phyloP scores from a whole-genome alignment of 164 flowering plant genomes.

The Nelumbo lutea region DNA sequence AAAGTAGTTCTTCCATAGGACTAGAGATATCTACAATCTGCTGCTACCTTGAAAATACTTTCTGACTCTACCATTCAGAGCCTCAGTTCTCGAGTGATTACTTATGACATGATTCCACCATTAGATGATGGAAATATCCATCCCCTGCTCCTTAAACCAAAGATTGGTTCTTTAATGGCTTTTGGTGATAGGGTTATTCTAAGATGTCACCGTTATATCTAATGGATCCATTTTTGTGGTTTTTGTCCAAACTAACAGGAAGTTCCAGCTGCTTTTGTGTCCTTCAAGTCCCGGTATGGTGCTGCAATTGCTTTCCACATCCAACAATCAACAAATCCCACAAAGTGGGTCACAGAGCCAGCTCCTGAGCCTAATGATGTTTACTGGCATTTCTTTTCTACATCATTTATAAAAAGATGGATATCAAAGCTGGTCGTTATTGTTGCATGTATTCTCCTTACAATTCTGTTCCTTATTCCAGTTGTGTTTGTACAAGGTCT shows the following conservation, averaged over 20 bases:
- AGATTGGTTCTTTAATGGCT: not conserved
- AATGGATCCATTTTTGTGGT: slow-evolving; percentile 7
- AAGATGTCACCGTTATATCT: not conserved
- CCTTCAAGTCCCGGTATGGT: slow-evolving; percentile 75
- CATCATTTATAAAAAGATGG: slow-evolving; percentile 71
- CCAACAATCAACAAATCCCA: slow-evolving; percentile 70
- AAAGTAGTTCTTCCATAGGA: too few relatives aligned
- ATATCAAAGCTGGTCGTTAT: slow-evolving; percentile 58
- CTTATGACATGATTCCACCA: too few relatives aligned
- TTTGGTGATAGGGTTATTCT: not conserved
- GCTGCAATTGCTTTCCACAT: slow-evolving; percentile 67
- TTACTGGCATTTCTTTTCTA: slow-evolving; percentile 87
- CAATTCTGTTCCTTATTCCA: slow-evolving; percentile 72
- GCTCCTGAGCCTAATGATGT: slow-evolving; percentile 93
- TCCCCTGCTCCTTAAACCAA: not conserved
- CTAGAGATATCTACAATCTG: too few relatives aligned
- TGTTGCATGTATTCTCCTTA: slow-evolving; percentile 48
- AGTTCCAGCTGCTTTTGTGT: slow-evolving; percentile 82
- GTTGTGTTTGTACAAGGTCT: slow-evolving; percentile 92
- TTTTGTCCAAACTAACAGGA: slow-evolving; percentile 42
- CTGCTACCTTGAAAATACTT: too few relatives aligned
- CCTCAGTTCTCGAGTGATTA: too few relatives aligned
- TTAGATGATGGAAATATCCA: not conserved
- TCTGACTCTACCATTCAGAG: too few relatives aligned
- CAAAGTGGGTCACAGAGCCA: slow-evolving; percentile 70